Base-by-base conservation (phyloP, 441 rosid genomes). In the Gossypium davidsonii region DNA sequence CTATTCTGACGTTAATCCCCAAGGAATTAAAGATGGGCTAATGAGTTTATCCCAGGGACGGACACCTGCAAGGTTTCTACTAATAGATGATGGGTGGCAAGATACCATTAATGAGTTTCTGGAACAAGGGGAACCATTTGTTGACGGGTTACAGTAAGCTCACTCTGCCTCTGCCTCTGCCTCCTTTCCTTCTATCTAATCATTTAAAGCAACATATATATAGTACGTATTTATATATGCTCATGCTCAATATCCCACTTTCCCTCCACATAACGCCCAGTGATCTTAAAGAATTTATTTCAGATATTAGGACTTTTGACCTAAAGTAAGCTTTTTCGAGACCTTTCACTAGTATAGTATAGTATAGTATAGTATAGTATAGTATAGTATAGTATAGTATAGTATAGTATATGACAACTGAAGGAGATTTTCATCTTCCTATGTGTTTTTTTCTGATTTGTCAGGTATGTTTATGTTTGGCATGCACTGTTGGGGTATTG, bases 1-100 rank as follows among this genome's bases (percentile, higher is more conserved):
- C 63, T 84, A 80, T 79, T 74, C 74, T 12, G 71, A 76, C 20
- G 85, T 80, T 51, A 80, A 80, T 74, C 84, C 84, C 58, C 60
- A 80, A 73, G 85, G 87, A 71, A 84, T 84, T 64, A 80, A 46
- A 74, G 81, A 78, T 28, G 85, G 87, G 42, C 77, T 80, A 20
- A 73, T 60, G 73, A 82, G 90, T 73, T 85, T 88, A 75, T 84
- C 84, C 1, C 62, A 82, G 58, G 91, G 88, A 74, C 88, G 90
- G 67, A 84, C 87, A 49, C 88, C 88, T 6, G 85, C 88, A 71
- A 86, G 68, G 74, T 82, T 82, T 58, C 67, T 82, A 71, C 79
- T 84, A 23, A 82, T 84, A 70, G 87, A 82, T 79, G 84, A 84
- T 70, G 85, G 87, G 4, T 82, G 87, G 87, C 85, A 84, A 71